Evolutionary conservation across 305 asterid genomes (phyloP), one percentile per base, ranked within the genome.

Genomic region (Plantago coronopus): DNA sequence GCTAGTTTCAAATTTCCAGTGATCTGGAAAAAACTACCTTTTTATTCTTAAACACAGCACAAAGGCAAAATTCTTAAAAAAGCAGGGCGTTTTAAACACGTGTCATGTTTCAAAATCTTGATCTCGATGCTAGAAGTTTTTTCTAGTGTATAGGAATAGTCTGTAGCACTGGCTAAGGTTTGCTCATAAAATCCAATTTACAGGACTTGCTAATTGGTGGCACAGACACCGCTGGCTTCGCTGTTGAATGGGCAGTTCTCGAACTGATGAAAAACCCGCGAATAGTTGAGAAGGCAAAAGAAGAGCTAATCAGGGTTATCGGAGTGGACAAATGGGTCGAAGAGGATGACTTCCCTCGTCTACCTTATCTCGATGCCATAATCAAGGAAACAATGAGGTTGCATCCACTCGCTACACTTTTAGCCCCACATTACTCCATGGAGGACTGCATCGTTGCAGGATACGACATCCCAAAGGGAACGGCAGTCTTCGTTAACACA

Each of bases 121-220:
- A n/a, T n/a, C n/a, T n/a, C n/a, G n/a, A n/a, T n/a, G n/a, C n/a
- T n/a, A n/a, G n/a, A n/a, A n/a, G n/a, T n/a, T n/a, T n/a, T n/a
- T n/a, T n/a, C n/a, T n/a, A n/a, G n/a, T n/a, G n/a, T n/a, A n/a
- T n/a, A n/a, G n/a, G n/a, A n/a, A n/a, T n/a, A n/a, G n/a, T n/a
- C n/a, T n/a, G n/a, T n/a, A n/a, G n/a, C 12, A 19, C 9, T n/a
- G 18, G 51, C 38, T 7, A 10, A 21, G 4, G 15, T 25, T 21
- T 25, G 58, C 17, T 53, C n/a, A n/a, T n/a, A n/a, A n/a, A n/a
- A n/a, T n/a, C n/a, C 17, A 7, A 5, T 27, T 43, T 10, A 21
- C 14, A 79, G 72, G 58, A 74, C 43, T 23, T 76, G 19, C 61
- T 79, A 54, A 50, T 65, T 14, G 77, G 77, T 5, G 76, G 78